These are phyloP conservation scores for Cetradonia linearis DNA, from an alignment of 495 filamentous ascomycete genomes.

Conservation along the genomic window DNA sequence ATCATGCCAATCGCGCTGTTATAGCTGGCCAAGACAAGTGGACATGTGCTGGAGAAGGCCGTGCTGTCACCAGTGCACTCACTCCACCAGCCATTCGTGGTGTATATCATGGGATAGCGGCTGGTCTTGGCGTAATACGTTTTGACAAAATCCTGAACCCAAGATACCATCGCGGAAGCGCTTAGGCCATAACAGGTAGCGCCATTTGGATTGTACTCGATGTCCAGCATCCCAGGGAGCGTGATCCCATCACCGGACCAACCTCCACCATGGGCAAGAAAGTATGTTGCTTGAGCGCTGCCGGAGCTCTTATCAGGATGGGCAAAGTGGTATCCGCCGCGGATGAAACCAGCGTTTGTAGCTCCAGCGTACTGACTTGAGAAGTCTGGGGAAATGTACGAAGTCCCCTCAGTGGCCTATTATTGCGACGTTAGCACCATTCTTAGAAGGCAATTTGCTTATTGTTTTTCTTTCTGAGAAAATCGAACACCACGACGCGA, in stretches of 20 bases:
- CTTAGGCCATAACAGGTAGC: slow-evolving; percentile 45
- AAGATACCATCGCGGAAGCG: slow-evolving; percentile 44
- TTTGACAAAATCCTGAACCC: slow-evolving; percentile 51
- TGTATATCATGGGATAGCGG: slow-evolving; percentile 52
- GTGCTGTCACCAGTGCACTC: slow-evolving; percentile 49
- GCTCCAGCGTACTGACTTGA: slow-evolving; percentile 45
- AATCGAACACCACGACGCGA: neutral
- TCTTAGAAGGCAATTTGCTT: neutral
- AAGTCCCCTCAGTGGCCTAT: slow-evolving; percentile 52
- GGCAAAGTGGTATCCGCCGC: slow-evolving; percentile 58
- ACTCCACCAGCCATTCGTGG: slow-evolving; percentile 52
- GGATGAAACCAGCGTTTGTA: slow-evolving; percentile 34
- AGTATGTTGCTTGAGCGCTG: slow-evolving; percentile 47
- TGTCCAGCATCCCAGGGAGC: slow-evolving; percentile 57
- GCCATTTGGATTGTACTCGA: slow-evolving; percentile 43
- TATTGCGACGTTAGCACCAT: neutral
- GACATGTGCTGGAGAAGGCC: slow-evolving; percentile 42
- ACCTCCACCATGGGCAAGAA: slow-evolving; percentile 51
- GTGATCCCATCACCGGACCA: slow-evolving; percentile 53
- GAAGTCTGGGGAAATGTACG: slow-evolving; percentile 44
- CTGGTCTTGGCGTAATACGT: slow-evolving; percentile 43
- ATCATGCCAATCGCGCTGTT: slow-evolving; percentile 38
- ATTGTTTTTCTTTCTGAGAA: neutral
- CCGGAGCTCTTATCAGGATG: slow-evolving; percentile 38
- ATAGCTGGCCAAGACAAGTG: slow-evolving; percentile 50